Evolutionary conservation across 2,329 filamentous ascomycete genomes (phyloP).

Genomic region (Aspergillus thermomutatus): DNA sequence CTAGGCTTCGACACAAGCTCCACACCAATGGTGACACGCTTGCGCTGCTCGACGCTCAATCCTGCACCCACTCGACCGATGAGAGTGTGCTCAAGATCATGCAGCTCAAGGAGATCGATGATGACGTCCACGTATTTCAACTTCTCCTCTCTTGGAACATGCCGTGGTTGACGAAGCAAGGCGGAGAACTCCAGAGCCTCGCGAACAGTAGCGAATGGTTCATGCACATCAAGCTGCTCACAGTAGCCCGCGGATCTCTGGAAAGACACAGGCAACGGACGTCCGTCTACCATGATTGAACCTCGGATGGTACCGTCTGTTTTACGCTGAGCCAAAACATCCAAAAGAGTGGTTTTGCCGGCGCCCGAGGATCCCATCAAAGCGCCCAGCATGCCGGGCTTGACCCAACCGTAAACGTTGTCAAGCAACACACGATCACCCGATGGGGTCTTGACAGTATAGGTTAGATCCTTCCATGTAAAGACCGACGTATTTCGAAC

Average conservation of each 20-base stretch:
- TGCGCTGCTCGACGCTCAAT: constrained; percentile 63
- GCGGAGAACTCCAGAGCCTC: constrained; percentile 67
- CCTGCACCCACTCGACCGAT: constrained; percentile 45
- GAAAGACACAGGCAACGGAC: constrained; percentile 57
- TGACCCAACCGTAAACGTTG: constrained; percentile 70
- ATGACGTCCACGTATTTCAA: constrained; percentile 63
- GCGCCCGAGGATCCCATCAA: constrained; percentile 76
- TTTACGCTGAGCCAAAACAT: constrained; percentile 70
- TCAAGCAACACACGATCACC: constrained; percentile 59
- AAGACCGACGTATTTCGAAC: constrained; percentile 65
- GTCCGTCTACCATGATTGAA: constrained; percentile 65
- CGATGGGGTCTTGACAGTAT: constrained; percentile 61
- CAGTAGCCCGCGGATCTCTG: constrained; percentile 67
- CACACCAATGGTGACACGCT: constrained; percentile 68
- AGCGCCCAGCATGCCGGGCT: constrained; percentile 72
- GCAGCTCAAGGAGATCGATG: constrained; percentile 60
- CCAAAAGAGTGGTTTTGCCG: constrained; percentile 71
- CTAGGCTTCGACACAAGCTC: constrained; percentile 67
- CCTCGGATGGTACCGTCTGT: constrained; percentile 60
- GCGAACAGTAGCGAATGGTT: constrained; percentile 61
- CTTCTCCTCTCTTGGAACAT: constrained; percentile 55
- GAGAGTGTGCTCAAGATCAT: constrained; percentile 62
- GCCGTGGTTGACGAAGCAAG: constrained; percentile 55
- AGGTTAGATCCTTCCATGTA: constrained; percentile 70
- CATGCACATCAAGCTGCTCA: constrained; percentile 67